phyloP scores from a whole-genome alignment of 2,329 filamentous ascomycete species.

The Orbilia javanica region DNA sequence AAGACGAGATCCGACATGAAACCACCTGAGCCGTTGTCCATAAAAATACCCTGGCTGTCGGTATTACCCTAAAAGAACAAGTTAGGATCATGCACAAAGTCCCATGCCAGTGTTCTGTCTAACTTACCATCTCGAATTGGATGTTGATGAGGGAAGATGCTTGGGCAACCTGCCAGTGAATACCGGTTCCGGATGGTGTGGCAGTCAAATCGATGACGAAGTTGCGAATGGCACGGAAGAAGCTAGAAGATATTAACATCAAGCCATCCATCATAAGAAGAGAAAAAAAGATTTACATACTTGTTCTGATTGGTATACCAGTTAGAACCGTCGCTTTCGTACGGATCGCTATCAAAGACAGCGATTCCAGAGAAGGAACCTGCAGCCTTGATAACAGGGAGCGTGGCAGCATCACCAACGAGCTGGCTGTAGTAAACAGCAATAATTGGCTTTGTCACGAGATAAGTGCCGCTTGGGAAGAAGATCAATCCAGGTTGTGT shows the following conservation, averaged over 20 bases:
- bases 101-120: background rate
- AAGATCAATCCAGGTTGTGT: constrained; percentile 86
- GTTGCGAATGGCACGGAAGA: constrained; percentile 85
- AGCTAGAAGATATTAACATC: constrained; percentile 69
- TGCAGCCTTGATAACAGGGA: constrained; percentile 80
- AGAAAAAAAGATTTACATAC: constrained; percentile 64
- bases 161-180: constrained; percentile 78
- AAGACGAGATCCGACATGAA: constrained; percentile 87
- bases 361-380: constrained; percentile 83
- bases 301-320: constrained; percentile 79
- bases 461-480: constrained; percentile 88
- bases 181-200: constrained; percentile 66
- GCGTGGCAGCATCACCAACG: constrained; percentile 79
- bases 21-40: constrained; percentile 77
- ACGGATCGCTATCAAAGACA: constrained; percentile 86
- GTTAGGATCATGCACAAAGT: constrained; percentile 17
- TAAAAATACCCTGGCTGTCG: constrained; percentile 70
- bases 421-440: constrained; percentile 95
- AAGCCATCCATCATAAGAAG: background rate
- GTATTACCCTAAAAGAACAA: constrained; percentile 39
- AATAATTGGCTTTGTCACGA: constrained; percentile 81
- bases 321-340: constrained; percentile 76
- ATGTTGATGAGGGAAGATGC: constrained; percentile 73
- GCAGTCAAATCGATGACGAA: constrained; percentile 81
- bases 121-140: constrained; percentile 69